These are phyloP conservation scores for Malbranchea cinnamomea DNA, from an alignment of 2,329 filamentous ascomycete species.

Conservation along the genomic window DNA sequence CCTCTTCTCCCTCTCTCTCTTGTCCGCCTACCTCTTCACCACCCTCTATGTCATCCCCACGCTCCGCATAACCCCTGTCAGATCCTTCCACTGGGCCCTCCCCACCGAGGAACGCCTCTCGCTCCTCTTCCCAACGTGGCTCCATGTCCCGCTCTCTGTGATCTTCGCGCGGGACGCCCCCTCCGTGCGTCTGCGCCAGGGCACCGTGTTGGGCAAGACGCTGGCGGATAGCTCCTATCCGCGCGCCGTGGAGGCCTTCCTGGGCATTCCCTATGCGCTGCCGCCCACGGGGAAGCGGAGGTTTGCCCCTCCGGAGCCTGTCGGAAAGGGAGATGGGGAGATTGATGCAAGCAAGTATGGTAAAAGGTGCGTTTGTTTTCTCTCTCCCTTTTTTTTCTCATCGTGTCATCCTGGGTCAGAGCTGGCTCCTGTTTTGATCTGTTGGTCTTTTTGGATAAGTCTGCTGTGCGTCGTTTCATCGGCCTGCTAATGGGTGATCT, in stretches of 20 bases:
- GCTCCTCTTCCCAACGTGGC: slow-evolving; percentile 5
- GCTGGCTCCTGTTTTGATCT: too few species aligned
- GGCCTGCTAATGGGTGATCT: background rate
- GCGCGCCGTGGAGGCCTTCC: slow-evolving; percentile 26
- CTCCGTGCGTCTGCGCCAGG: slow-evolving; percentile 14
- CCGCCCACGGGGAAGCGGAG: slow-evolving; percentile 33
- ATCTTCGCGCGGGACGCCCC: slow-evolving; percentile 7
- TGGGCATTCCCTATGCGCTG: slow-evolving; percentile 36
- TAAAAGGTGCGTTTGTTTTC: slow-evolving; percentile 5
- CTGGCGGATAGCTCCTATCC: slow-evolving; percentile 10
- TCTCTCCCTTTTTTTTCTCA: background rate
- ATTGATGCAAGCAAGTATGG: slow-evolving; percentile 26
- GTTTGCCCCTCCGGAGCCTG: slow-evolving; percentile 26
- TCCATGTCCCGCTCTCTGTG: slow-evolving; percentile 3
- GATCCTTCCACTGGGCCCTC: too few species aligned
- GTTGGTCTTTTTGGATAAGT: too few species aligned
- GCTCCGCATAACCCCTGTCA: too few species aligned
- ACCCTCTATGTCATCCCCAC: too few species aligned
- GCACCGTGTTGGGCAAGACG: slow-evolving; percentile 18
- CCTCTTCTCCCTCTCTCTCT: too few species aligned
- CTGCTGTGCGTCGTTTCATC: background rate
- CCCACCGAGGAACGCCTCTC: slow-evolving; percentile 4
- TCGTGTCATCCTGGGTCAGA: too few species aligned
- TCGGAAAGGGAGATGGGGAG: slow-evolving; percentile 13
- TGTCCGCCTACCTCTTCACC: too few species aligned